Base-by-base conservation (phyloP, 129 eudicot species). In the Rutidosis leptorrhynchoides region DNA sequence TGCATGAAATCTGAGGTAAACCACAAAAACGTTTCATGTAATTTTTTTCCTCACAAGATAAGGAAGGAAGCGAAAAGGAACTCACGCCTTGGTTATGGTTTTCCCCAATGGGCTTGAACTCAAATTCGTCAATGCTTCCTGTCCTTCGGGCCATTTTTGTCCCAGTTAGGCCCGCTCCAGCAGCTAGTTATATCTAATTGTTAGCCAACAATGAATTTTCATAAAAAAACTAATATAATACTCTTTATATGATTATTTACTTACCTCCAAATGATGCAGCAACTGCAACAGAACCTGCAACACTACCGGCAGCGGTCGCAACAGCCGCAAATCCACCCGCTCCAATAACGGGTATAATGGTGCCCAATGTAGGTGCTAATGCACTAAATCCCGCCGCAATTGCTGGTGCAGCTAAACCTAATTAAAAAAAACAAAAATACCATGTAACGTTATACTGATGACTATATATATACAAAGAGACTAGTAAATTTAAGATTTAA, bases 351-450 rank as follows among this genome's bases (percentile, higher is more conserved):
- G 99, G 99, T 48, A 94, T 74, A 45, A 94, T 72, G 40, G 97
- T 78, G 54, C 99, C 99, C 66, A 94, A 76, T 26, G 99, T 94
- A 58, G 99, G 99, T 19, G 99, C 99, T 76, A 94, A 76, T 52
- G 99, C 99, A 81, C 97, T 64, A 59, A 94, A 86, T 33, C 99
- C 99, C 29, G 99, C 99, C 77, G 99, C 99, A 71, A 94, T 94
- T 58, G 97, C 99, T 77, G 99, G 99, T 59, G 99, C 99, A 79
- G 99, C 99, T 79, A 94, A 81, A 45, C 99, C 97, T 94, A 84
- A 80, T 78, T 66, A 65, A 54, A n/a, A 57, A 60, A 15, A 54
- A 12, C 17, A 26, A 30, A 67, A 22, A 2, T 57, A 54, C 25
- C 57, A 53, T 63, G 62, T 58, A n/a, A 7, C 33, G 33, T 67